These are phyloP conservation scores for Metschnikowia dekortorum DNA, from an alignment of 805 yeast species.

Conservation along the genomic window DNA sequence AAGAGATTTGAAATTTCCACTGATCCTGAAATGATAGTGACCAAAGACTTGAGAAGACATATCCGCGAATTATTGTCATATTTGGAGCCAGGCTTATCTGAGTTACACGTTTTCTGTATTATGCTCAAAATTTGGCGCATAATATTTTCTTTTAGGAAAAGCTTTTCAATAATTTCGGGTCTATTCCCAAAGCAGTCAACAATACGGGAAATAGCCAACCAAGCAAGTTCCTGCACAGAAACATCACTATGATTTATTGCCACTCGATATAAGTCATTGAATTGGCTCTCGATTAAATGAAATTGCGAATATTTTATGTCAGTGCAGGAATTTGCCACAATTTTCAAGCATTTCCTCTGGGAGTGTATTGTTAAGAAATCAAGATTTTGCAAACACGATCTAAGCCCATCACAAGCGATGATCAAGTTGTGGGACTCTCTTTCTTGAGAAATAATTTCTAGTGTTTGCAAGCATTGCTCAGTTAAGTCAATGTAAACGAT, in stretches of 20 bases:
- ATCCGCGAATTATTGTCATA: slow-evolving; percentile 7
- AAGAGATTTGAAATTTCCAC: slow-evolving; percentile 41
- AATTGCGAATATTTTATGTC: slow-evolving; percentile 43
- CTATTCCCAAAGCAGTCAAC: slow-evolving; percentile 45
- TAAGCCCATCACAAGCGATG: slow-evolving; percentile 56
- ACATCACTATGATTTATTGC: slow-evolving; percentile 53
- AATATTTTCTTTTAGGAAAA: slow-evolving; percentile 23
- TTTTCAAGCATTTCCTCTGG: slow-evolving; percentile 73
- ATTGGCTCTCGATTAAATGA: slow-evolving; percentile 48
- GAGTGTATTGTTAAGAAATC: slow-evolving; percentile 90
- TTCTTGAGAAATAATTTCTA: slow-evolving; percentile 60
- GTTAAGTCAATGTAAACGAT: slow-evolving; percentile 85
- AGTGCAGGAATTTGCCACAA: slow-evolving; percentile 66
- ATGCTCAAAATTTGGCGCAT: slow-evolving; percentile 8
- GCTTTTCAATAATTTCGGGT: slow-evolving; percentile 42
- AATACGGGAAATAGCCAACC: slow-evolving; percentile 59
- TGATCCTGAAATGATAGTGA: slow-evolving; percentile 40
- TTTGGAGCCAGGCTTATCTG: slow-evolving; percentile 9
- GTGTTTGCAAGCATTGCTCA: slow-evolving; percentile 79
- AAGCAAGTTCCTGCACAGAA: slow-evolving; percentile 56
- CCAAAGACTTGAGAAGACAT: slow-evolving; percentile 38
- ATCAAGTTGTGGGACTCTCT: slow-evolving; percentile 47
- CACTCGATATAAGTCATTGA: slow-evolving; percentile 57
- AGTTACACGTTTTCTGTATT: slow-evolving; percentile 13
- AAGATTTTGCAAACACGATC: slow-evolving; percentile 63